These are phyloP conservation scores for Rhynchospora pubera DNA, from an alignment of 176 grass and related monocot species.

Conservation along the genomic window DNA sequence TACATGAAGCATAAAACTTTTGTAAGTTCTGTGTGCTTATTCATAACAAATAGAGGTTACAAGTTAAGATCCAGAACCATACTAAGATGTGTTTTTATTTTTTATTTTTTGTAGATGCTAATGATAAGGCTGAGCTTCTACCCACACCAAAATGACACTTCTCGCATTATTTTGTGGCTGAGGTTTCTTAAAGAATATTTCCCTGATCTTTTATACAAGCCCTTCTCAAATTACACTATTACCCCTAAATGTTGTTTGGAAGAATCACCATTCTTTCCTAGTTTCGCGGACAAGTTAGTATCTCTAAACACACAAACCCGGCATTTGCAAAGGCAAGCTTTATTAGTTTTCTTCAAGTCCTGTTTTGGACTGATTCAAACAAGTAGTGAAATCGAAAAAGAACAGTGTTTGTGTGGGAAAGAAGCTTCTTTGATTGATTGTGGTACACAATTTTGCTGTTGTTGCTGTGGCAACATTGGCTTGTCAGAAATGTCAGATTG, in stretches of 20 bases:
- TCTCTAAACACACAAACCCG: slow-evolving; percentile 30
- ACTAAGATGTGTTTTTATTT: slow-evolving; percentile 12
- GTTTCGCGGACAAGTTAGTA: slow-evolving; percentile 22
- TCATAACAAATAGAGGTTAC: background rate
- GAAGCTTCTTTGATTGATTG: slow-evolving; percentile 25
- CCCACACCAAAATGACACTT: slow-evolving; percentile 28
- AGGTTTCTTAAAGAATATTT: slow-evolving; percentile 58
- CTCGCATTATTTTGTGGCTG: slow-evolving; percentile 46
- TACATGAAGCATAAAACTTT: slow-evolving; percentile 72
- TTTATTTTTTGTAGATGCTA: slow-evolving; percentile 48
- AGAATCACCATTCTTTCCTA: slow-evolving; percentile 60
- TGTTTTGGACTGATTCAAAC: slow-evolving; percentile 48
- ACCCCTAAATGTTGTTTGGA: slow-evolving; percentile 42
- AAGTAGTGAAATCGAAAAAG: slow-evolving; percentile 24
- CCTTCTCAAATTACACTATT: slow-evolving; percentile 30
- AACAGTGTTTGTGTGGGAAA: slow-evolving; percentile 41
- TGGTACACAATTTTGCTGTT: slow-evolving; percentile 27
- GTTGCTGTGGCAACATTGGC: slow-evolving; percentile 41
- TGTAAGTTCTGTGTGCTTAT: slow-evolving; percentile 28
- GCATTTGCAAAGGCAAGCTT: slow-evolving; percentile 70
- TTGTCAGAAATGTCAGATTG: slow-evolving; percentile 67
- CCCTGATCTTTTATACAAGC: slow-evolving; percentile 45
- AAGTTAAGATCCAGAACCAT: background rate
- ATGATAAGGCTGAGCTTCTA: slow-evolving; percentile 57
- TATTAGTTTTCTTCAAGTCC: slow-evolving; percentile 56